Evolutionary conservation across 192 early-diverging fungal genomes (phyloP).

Genomic region (Chytriomyces sp.): DNA sequence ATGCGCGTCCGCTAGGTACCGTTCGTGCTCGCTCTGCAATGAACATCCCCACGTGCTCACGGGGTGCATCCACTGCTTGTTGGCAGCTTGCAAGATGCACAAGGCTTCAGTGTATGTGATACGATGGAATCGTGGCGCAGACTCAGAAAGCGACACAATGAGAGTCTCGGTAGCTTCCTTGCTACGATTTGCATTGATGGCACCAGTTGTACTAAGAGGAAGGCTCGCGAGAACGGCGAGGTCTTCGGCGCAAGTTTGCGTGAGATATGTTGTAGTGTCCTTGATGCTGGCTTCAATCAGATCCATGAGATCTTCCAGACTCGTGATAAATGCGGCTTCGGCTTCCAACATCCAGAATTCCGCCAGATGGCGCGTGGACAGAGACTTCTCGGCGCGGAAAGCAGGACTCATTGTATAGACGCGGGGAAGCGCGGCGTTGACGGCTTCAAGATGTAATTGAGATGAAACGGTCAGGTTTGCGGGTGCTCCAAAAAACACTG

Average conservation of each 20-base stretch:
- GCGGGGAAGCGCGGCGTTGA: slow-evolving; percentile 67
- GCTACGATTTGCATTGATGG: neutral
- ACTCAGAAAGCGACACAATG: neutral
- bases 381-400: slow-evolving; percentile 82
- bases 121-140: slow-evolving; percentile 60
- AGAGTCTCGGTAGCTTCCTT: slow-evolving; percentile 34
- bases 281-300: slow-evolving; percentile 66
- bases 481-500: slow-evolving; percentile 73
- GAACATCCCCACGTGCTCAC: slow-evolving; percentile 69
- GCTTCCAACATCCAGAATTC: slow-evolving; percentile 97
- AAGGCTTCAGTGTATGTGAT: slow-evolving; percentile 82
- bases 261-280: neutral
- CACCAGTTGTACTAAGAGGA: neutral
- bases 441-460: slow-evolving; percentile 82
- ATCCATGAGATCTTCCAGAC: slow-evolving; percentile 63
- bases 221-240: slow-evolving; percentile 57
- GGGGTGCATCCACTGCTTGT: slow-evolving; percentile 61
- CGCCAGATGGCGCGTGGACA: slow-evolving; percentile 80
- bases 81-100: slow-evolving; percentile 55
- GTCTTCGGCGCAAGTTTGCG: slow-evolving; percentile 33
- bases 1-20: slow-evolving; percentile 68
- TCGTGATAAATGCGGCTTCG: slow-evolving; percentile 74
- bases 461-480: slow-evolving; percentile 84
- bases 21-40: slow-evolving; percentile 86
- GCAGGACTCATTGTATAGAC: slow-evolving; percentile 82